Percentiles rank a stretch among this genome's conserved stretches.
Evolutionary conservation across 768 basidiomycete species (phyloP).

Genomic region (Tremella mesenterica): DNA sequence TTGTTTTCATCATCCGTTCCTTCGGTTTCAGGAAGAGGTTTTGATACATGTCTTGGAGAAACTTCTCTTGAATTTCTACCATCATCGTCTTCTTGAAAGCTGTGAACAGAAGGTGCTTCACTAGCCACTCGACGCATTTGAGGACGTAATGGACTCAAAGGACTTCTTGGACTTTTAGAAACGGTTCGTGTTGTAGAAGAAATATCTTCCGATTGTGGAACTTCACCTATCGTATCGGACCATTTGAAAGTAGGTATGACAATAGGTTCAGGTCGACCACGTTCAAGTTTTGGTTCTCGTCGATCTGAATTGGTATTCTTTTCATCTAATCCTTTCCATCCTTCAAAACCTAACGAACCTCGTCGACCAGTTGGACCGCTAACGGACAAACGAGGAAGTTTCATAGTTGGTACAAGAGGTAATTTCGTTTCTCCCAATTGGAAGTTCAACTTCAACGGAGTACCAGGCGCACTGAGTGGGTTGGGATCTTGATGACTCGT

Average conservation of each 20-base stretch:
- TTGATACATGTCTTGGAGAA: neutral
- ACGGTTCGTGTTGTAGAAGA: too few species aligned
- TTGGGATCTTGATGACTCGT: neutral
- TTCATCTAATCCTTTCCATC: neutral
- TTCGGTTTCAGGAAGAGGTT: neutral
- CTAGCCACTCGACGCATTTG: neutral
- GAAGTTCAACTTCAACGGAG: neutral
- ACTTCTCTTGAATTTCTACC: neutral
- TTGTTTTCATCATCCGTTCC: too few species aligned
- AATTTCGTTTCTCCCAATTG: neutral
- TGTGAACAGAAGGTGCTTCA: neutral
- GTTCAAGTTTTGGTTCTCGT: conserved; percentile 2
- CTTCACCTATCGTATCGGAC: too few species aligned
- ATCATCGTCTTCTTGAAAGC: neutral
- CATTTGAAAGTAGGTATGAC: conserved; percentile 19
- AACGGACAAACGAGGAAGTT: too few species aligned
- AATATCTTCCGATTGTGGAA: too few species aligned
- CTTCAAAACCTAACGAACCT: neutral
- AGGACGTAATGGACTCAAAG: too few species aligned
- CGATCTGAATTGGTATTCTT: neutral
- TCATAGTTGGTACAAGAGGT: too few species aligned
- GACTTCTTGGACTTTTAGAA: too few species aligned
- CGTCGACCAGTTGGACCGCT: neutral
- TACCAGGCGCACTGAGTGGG: conserved; percentile 6
- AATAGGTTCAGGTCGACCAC: neutral